Percentiles rank a stretch among this genome's conserved stretches.
Conservation (phyloP, 1,139 yeast genomes). For the Hansenula anomala region DNA sequence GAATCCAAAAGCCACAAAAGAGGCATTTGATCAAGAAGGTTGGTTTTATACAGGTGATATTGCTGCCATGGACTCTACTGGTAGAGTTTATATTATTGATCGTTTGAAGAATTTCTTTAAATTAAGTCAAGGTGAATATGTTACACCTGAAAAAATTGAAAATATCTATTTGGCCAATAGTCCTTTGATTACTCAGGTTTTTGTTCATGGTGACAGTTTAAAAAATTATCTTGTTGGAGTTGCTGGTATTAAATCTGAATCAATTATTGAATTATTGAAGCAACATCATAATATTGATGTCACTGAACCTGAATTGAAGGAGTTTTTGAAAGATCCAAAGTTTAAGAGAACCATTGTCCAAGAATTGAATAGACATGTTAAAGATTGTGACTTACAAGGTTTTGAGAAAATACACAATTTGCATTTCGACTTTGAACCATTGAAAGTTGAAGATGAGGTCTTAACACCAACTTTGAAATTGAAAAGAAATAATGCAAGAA, state of each 20-base stretch:
- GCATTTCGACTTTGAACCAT: constrained; percentile 43
- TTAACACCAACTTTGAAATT: constrained; percentile 52
- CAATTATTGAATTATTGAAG: constrained; percentile 11
- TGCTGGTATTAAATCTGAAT: constrained; percentile 41
- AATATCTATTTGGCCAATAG: constrained; percentile 45
- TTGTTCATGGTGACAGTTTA: constrained; percentile 53
- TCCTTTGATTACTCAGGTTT: constrained; percentile 43
- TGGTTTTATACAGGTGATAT: constrained; percentile 67
- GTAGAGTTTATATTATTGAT: constrained; percentile 51
- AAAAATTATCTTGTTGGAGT: constrained; percentile 51
- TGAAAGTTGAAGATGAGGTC: constrained; percentile 42
- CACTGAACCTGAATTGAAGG: constrained; percentile 15
- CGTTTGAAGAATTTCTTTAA: constrained; percentile 68
- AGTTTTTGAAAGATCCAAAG: constrained; percentile 14
- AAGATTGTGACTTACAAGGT: constrained; percentile 20
- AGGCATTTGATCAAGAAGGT: constrained; percentile 49
- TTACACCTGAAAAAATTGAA: constrained; percentile 67
- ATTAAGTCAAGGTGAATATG: constrained; percentile 65
- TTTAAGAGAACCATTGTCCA: constrained; percentile 16
- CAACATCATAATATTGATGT: constrained; percentile 9
- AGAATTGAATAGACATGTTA: constrained; percentile 17
- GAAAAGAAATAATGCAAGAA: constrained; percentile 42
- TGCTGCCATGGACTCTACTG: constrained; percentile 42
- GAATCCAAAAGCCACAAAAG: constrained; percentile 43
- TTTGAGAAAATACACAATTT: constrained; percentile 48